Conservation (phyloP, 2,329 filamentous ascomycete species). For the Epichloe hybrida region DNA sequence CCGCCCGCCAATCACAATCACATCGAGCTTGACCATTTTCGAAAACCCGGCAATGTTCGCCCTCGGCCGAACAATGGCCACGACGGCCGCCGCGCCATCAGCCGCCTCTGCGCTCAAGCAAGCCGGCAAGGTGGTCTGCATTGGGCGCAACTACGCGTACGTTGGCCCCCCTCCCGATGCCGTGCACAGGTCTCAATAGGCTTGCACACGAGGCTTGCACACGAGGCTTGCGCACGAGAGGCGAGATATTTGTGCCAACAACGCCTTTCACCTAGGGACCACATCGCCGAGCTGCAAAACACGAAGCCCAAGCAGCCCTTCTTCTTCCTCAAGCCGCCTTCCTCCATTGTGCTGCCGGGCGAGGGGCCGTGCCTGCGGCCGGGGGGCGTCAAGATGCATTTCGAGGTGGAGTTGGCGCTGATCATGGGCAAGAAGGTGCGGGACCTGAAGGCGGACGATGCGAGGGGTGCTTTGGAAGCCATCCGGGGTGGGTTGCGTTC, state of each 20-base stretch:
- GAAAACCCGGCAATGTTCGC: conserved; percentile 17
- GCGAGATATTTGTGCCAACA: neutral
- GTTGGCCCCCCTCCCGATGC: conserved; percentile 16
- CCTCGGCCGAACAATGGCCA: conserved; percentile 24
- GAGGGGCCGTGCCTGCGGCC: conserved; percentile 72
- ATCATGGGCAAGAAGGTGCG: conserved; percentile 71
- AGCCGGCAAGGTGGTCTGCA: conserved; percentile 73
- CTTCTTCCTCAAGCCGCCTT: conserved; percentile 95
- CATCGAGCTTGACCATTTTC: no score
- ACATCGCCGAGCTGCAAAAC: conserved; percentile 85
- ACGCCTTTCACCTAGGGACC: conserved; percentile 46
- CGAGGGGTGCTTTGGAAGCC: conserved; percentile 62
- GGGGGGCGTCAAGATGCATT: conserved; percentile 71
- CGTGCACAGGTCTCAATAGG: no score
- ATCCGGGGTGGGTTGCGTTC: conserved; percentile 56
- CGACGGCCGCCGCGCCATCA: conserved; percentile 21
- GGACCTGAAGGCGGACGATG: conserved; percentile 63
- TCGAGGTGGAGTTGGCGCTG: conserved; percentile 86
- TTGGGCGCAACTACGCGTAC: conserved; percentile 92
- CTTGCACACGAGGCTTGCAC: neutral
- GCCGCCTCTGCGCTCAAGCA: conserved; percentile 33
- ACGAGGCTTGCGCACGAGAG: neutral
- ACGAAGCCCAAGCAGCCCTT: conserved; percentile 85
- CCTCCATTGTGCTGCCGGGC: conserved; percentile 67
- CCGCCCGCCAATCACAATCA: no score